These are phyloP conservation scores for Neurospora sp. DNA, from an alignment of 495 filamentous ascomycete genomes.

Conservation along the genomic window DNA sequence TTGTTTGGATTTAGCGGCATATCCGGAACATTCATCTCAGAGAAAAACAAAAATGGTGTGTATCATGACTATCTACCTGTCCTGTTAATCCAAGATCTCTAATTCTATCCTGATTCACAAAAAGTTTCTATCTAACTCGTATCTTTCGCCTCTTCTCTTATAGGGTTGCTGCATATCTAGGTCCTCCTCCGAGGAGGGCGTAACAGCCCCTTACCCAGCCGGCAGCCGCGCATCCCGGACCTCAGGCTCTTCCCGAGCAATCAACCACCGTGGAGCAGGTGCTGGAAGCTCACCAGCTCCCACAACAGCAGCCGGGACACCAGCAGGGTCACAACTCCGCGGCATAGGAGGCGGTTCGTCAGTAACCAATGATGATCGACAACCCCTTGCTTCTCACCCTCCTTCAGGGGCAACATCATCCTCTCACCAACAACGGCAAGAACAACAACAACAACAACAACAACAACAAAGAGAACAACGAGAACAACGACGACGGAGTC, in stretches of 20 bases:
- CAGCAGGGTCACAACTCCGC: background rate
- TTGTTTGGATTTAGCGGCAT: background rate
- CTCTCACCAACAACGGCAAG: background rate
- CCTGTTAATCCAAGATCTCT: background rate
- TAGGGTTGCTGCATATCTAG: slow-evolving; percentile 44
- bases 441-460: background rate
- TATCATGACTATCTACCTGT: background rate
- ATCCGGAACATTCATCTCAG: background rate
- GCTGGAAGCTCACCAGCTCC: background rate
- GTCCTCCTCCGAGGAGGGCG: slow-evolving; percentile 16
- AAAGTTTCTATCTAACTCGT: background rate
- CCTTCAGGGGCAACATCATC: background rate
- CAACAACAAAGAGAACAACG: background rate
- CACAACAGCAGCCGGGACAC: slow-evolving; percentile 6
- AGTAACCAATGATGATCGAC: slow-evolving; percentile 10
- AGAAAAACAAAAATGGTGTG: background rate
- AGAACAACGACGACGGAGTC: background rate
- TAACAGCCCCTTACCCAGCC: slow-evolving; percentile 34
- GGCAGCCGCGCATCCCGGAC: slow-evolving; percentile 15
- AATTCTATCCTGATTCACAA: background rate
- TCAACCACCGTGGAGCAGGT: slow-evolving; percentile 17
- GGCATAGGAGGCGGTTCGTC: background rate
- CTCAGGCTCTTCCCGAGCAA: slow-evolving; percentile 34
- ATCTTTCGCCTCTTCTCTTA: background rate
- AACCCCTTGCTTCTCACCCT: slow-evolving; percentile 5